Conservation (phyloP, 2,329 filamentous ascomycete genomes). For the Huntiella omanensis region DNA sequence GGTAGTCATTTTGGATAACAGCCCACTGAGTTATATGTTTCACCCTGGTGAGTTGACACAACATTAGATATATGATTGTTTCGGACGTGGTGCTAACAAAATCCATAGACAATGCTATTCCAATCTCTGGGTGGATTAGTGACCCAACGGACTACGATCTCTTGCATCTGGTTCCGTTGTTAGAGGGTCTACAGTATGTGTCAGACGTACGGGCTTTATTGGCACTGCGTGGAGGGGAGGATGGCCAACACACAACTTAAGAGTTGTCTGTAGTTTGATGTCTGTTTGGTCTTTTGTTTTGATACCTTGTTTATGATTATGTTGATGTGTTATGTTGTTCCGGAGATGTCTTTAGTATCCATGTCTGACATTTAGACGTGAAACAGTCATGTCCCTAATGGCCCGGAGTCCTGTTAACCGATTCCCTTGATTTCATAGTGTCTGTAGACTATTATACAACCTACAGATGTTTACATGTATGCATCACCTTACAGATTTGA, state of each 20-base stretch:
- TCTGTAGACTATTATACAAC: too few relatives aligned
- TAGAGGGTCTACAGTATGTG: constrained; percentile 90
- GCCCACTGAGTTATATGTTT: constrained; percentile 94
- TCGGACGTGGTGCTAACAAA: constrained; percentile 2
- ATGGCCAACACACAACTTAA: constrained; percentile 39
- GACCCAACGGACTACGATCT: constrained; percentile 95
- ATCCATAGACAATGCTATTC: constrained; percentile 78
- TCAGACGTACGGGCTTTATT: constrained; percentile 86
- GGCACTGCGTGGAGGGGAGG: constrained; percentile 72
- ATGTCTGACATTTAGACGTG: neutral
- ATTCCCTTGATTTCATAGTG: too few relatives aligned
- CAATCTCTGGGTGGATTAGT: constrained; percentile 98
- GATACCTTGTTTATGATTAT: neutral
- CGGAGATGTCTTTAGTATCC: too few relatives aligned
- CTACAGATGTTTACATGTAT: too few relatives aligned
- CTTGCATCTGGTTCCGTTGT: constrained; percentile 73
- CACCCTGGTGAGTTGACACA: constrained; percentile 62
- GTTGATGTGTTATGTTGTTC: too few relatives aligned
- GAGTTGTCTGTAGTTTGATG: neutral
- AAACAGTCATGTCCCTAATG: constrained; percentile 4
- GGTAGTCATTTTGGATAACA: constrained; percentile 98
- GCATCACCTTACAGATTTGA: too few relatives aligned
- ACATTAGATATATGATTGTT: neutral
- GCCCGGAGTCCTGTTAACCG: too few relatives aligned
- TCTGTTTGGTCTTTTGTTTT: neutral